A percentile compares a stretch with the other conserved stretches of the same genome.
Conservation (phyloP, 2,329 filamentous ascomycete genomes). For the Chaetomiaceae sp. region DNA sequence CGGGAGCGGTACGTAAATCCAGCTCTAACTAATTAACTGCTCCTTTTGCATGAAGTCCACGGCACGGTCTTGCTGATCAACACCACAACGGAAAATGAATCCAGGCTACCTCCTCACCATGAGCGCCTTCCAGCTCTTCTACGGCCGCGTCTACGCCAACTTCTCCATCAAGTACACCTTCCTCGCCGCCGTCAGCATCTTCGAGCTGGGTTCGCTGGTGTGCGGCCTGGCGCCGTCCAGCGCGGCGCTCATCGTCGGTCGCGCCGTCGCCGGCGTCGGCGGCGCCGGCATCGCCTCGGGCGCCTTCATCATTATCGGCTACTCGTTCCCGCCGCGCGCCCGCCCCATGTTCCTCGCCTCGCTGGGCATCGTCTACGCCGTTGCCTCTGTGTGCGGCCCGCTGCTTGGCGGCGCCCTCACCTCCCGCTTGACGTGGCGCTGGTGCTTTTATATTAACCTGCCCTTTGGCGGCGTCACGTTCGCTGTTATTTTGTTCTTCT, state of each 20-base stretch:
- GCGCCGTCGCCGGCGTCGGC: constrained; percentile 46
- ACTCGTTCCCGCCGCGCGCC: constrained; percentile 34
- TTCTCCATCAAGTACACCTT: too few species aligned
- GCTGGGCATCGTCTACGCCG: constrained; percentile 39
- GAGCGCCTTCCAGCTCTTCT: neutral
- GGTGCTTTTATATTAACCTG: constrained; percentile 5
- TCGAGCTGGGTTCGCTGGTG: constrained; percentile 22
- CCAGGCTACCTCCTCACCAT: neutral
- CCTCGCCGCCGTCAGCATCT: too few species aligned
- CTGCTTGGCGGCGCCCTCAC: constrained; percentile 2
- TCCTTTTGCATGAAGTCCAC: too few species aligned
- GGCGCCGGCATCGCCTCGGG: constrained; percentile 45
- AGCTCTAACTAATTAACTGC: too few species aligned
- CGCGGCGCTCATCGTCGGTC: constrained; percentile 43
- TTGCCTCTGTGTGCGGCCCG: neutral
- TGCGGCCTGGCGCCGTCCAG: constrained; percentile 38
- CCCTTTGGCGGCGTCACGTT: neutral
- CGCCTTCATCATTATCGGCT: too few species aligned
- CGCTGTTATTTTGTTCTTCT: neutral
- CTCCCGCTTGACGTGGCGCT: neutral
- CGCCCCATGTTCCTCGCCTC: constrained; percentile 49
- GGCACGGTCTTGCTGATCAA: too few species aligned
- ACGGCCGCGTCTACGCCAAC: neutral
- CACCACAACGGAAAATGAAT: neutral
- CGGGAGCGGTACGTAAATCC: too few species aligned